Base-by-base conservation (phyloP, 306 rosid species). In the Begonia loranthoides region DNA sequence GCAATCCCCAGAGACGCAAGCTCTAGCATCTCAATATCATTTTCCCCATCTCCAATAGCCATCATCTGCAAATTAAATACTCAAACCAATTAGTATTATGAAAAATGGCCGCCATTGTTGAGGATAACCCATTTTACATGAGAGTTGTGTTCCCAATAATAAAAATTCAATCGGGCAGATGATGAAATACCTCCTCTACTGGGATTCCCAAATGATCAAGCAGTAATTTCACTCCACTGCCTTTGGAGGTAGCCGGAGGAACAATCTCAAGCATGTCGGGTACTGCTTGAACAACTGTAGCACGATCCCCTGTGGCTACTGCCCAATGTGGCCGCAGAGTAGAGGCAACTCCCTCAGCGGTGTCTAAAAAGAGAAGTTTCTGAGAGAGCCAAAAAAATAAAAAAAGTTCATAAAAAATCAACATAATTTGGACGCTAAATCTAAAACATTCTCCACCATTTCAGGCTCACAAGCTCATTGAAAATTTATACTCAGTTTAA, bases 31-130 rank as follows among this genome's bases (percentile, higher is more conserved):
- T 90, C 97, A 4, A 80, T 19, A 52, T 90, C 97, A 71, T 85
- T 90, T 65, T 90, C 97, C 55, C 94, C 97, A 50, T 90, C 95
- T 51, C 97, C 97, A 64, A 90, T 80, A 54, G 95, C 97, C 97
- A 90, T 85, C 58, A 90, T 75, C 97, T 89, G 48, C 24, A 51
- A 38, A 0, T 39, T 4, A 55, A 45, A 59, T 11, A 22, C 17
- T 11, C 47, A 22, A 22, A 43, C 36, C 36, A 3, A 28, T 28
- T 28, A 4, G 36, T 7, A 28, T 4, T 28, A 28, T 28, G 36
- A 28, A 28, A 5, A 28, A 28, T 28, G 3, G 36, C 9, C 8
- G 5, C 9, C 36, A 28, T 28, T 28, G 4, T 28, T 7, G 4
- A 5, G 36, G 36, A 28, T 15, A 54, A 11, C 39, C 17, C 50